These are phyloP conservation scores for Saksenaea oblongispora DNA, from an alignment of 371 early-diverging fungal genomes.

Conservation along the genomic window DNA sequence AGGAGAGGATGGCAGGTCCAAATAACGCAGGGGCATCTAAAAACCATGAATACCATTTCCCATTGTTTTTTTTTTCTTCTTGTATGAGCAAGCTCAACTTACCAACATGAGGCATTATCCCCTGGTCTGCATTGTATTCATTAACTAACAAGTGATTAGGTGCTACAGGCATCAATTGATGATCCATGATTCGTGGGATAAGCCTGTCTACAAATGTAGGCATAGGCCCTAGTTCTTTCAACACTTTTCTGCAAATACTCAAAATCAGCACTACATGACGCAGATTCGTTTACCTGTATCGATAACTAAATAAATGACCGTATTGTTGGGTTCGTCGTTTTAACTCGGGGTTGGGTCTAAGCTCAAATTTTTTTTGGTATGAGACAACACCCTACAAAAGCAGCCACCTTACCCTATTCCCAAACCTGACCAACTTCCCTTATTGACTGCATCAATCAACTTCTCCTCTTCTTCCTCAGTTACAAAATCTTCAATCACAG, in stretches of 20 bases:
- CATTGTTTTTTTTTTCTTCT: conserved; percentile 19
- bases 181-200: conserved; percentile 46
- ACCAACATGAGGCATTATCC: conserved; percentile 60
- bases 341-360: conserved; percentile 76
- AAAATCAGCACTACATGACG: neutral
- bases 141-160: conserved; percentile 72
- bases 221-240: conserved; percentile 56
- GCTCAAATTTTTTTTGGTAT: neutral
- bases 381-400: neutral
- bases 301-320: conserved; percentile 72
- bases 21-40: conserved; percentile 65
- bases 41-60: conserved; percentile 1
- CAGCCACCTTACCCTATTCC: conserved; percentile 37
- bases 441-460: conserved; percentile 23
- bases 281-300: conserved; percentile 50
- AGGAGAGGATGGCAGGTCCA: conserved; percentile 64
- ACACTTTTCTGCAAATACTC: conserved; percentile 45
- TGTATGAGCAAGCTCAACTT: neutral
- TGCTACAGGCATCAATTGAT: conserved; percentile 32
- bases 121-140: conserved; percentile 76
- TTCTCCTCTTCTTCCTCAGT: conserved; percentile 33
- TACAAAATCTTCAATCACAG: conserved; percentile 33
- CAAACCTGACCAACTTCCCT: conserved; percentile 40
- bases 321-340: conserved; percentile 76
- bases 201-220: conserved; percentile 49